Evolutionary conservation across 164 flowering plant species (phyloP), one percentile per base, ranked within the genome.

Genomic region (Akebia trifoliata): DNA sequence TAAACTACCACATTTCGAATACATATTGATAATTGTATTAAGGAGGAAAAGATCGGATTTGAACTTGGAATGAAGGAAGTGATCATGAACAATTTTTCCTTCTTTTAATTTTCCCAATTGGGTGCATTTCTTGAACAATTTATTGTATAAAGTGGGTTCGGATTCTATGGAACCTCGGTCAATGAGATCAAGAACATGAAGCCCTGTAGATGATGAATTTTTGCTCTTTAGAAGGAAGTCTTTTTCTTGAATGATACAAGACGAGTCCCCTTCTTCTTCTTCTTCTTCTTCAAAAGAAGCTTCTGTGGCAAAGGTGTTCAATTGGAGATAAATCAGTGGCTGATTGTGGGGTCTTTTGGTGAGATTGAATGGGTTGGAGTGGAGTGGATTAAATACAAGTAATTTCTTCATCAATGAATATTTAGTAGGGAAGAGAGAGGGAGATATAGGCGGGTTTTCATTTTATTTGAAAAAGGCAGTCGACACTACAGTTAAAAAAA

Each of bases 21-120:
- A 88, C 88, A 84, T 76, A 50, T 78, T 72, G n/a, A 88, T 42
- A 15, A 81, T 38, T 0, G 72, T 62, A 61, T 80, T 84, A 0
- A 49, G 69, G 12, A 79, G 39, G 44, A 57, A 62, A 2, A 73
- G 36, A 57, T 81, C 79, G 4, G 53, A 20, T 3, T 65, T 66
- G 53, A 77, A 81, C 38, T 54, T 28, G 10, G 86, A 81, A 18
- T 59, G 62, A 2, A 61, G 22, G 18, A 82, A 56, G 59, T 82
- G 90, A 46, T 72, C 56, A 65, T 82, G 89, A 8, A 81, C 65
- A 6, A 75, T 32, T 48, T 57, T 69, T 0, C 85, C 95, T 46
- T 81, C 73, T 32, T 59, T 59, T 30, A 81, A 11, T 43, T 66
- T 77, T 22, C 72, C 61, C 68, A 67, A 53, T 25, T 70, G 56